These are phyloP conservation scores for Polytrichum formosum DNA, from an alignment of 225 moss, liverwort and hornwort species.

Conservation along the genomic window DNA sequence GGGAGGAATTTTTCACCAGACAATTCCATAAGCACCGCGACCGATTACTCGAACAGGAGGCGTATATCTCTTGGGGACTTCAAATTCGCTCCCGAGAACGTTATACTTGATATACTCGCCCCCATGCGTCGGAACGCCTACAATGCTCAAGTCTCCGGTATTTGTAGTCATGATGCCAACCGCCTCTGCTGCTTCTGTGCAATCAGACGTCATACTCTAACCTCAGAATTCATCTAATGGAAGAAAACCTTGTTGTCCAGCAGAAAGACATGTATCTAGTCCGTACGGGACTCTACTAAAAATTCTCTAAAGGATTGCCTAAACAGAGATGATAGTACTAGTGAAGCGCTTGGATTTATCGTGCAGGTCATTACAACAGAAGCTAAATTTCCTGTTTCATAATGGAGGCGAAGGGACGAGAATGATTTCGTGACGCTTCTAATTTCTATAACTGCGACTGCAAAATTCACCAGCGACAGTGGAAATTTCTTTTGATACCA, in stretches of 20 bases:
- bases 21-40: constrained; percentile 93
- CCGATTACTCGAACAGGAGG: constrained; percentile 84
- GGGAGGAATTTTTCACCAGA: constrained; percentile 50
- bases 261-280: too few relatives aligned
- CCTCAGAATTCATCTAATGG: background rate
- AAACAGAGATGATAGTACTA: background rate
- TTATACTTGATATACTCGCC: constrained; percentile 73
- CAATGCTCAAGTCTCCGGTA: constrained; percentile 54
- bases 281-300: background rate
- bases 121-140: constrained; percentile 72
- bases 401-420: background rate
- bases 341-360: background rate
- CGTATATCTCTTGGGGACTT: constrained; percentile 72
- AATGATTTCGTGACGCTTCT: background rate
- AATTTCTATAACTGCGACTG: background rate
- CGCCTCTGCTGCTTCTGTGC: constrained; percentile 6
- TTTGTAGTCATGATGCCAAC: constrained; percentile 58
- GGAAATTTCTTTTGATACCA: background rate
- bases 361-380: background rate
- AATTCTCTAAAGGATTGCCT: background rate
- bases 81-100: constrained; percentile 83
- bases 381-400: background rate
- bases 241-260: too few relatives aligned
- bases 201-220: background rate
- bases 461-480: background rate